Base-by-base conservation (phyloP, 2,329 filamentous ascomycete species). In the Fusarium sp. region DNA sequence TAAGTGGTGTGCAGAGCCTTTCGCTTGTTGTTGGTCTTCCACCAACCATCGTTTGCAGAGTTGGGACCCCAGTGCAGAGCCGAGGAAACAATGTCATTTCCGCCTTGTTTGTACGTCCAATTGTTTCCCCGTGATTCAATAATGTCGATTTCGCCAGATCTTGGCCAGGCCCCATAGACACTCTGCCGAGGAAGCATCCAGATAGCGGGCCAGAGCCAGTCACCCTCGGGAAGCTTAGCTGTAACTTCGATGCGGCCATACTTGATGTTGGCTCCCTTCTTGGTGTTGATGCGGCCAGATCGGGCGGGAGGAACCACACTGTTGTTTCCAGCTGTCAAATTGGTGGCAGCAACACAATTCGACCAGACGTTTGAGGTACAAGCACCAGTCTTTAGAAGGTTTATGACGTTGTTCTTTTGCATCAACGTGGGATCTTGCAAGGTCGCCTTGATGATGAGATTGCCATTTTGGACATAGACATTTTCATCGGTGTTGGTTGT, bases 131-230 rank as follows among this genome's bases (percentile, higher is more conserved):
- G 91, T 27, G 88, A 89, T 79, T 96, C 92, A 74, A 88, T 82
- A 54, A 96, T 92, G 76, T 96, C 93, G 50, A 96, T 96, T 79
- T 96, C 92, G 43, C 93, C 93, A 11, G 91, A 94, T 10, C 82
- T 80, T 2, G 93, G 93, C 93, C 93, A 96, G 2, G 84, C 73
- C 2, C 93, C 93, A 76, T 96, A 96, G 1, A 82, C 88, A 53
- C 88, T 84, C 41, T 90, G 83, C 45, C 87, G 88, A 2, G 93
- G 93, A 82, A 96, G 83, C 91, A 96, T 92, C 91, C 91, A 94
- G 73, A 96, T 95, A n/a, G 92, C 92, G 4, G 93, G 93, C 93
- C 93, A 96, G 13, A 96, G 84, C 93, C 93, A 96, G 80, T 96
- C 92, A 53, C 93, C 93, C 46, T 82, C 78, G 6, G 93, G 92